A percentile compares a stretch with the other conserved stretches of the same genome.
Evolutionary conservation across 2,329 filamentous ascomycete genomes (phyloP).

Genomic region (Fusarium brachygibbosum): DNA sequence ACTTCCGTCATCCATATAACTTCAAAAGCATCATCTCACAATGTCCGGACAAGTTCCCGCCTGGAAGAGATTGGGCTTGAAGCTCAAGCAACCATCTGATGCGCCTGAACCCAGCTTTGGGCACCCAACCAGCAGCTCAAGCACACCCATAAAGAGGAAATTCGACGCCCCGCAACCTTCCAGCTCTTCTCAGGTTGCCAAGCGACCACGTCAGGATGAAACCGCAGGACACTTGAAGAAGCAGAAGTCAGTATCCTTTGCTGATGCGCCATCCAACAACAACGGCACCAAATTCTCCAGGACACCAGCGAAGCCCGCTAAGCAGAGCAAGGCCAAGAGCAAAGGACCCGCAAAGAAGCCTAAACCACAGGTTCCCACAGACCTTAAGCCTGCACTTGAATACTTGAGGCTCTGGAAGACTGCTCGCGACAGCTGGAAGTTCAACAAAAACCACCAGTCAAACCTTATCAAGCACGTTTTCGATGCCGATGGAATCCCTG

Average conservation of each 20-base stretch:
- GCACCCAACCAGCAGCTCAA: slow-evolving; percentile 55
- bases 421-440: slow-evolving; percentile 84
- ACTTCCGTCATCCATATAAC: background rate
- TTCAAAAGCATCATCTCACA: slow-evolving; percentile 43
- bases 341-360: slow-evolving; percentile 58
- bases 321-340: slow-evolving; percentile 51
- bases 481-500: slow-evolving; percentile 77
- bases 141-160: slow-evolving; percentile 57
- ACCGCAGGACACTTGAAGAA: slow-evolving; percentile 52
- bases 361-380: slow-evolving; percentile 55
- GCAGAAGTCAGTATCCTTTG: slow-evolving; percentile 66
- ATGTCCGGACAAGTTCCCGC: slow-evolving; percentile 67
- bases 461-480: slow-evolving; percentile 87
- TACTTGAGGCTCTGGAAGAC: slow-evolving; percentile 84
- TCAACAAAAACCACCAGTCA: slow-evolving; percentile 93
- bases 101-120: slow-evolving; percentile 55
- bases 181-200: slow-evolving; percentile 51
- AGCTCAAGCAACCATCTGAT: slow-evolving; percentile 64
- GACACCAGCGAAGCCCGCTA: slow-evolving; percentile 52
- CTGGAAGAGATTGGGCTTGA: slow-evolving; percentile 74
- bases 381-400: slow-evolving; percentile 74
- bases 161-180: slow-evolving; percentile 53
- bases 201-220: slow-evolving; percentile 54
- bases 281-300: slow-evolving; percentile 43
- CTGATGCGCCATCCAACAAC: slow-evolving; percentile 55